Percentiles rank a stretch among this genome's conserved stretches.
Evolutionary conservation across 371 early-diverging fungal species (phyloP).

Genomic region (Parasitella parasitica): DNA sequence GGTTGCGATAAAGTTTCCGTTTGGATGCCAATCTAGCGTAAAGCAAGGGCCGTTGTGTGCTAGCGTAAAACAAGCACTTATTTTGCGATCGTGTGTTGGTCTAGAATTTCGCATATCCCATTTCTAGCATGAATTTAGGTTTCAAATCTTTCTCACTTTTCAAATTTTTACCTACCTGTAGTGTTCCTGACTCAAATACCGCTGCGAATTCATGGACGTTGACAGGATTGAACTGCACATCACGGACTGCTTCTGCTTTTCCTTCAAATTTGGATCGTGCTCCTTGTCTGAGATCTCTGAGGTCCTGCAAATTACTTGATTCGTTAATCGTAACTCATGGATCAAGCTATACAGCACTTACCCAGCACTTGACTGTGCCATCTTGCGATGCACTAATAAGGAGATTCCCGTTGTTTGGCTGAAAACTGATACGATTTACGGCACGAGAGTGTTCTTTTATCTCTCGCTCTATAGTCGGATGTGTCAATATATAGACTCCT

Average conservation of each 20-base stretch:
- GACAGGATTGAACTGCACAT: conserved; percentile 80
- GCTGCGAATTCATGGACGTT: conserved; percentile 72
- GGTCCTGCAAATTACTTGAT: conserved; percentile 51
- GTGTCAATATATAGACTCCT: background rate
- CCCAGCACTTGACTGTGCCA: conserved; percentile 81
- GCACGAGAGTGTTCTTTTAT: conserved; percentile 79
- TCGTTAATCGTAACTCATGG: no score
- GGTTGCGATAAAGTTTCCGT: conserved; percentile 74
- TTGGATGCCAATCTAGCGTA: conserved; percentile 82
- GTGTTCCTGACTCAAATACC: conserved; percentile 86
- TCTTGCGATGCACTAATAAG: conserved; percentile 84
- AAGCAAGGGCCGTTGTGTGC: conserved; percentile 79
- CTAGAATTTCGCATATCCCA: conserved; percentile 80
- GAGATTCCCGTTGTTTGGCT: conserved; percentile 66
- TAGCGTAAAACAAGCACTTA: no score
- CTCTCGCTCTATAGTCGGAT: conserved; percentile 50
- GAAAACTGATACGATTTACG: conserved; percentile 80
- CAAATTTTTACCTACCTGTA: conserved; percentile 55
- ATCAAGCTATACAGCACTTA: conserved; percentile 67
- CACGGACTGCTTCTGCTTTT: conserved; percentile 82
- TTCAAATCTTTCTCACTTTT: no score
- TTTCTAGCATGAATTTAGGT: no score
- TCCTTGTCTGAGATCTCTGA: conserved; percentile 56
- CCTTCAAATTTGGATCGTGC: conserved; percentile 69
- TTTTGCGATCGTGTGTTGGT: conserved; percentile 62